phyloP scores from a whole-genome alignment of 768 basidiomycete species.

The Lanmaoa pseudosensibilis region DNA sequence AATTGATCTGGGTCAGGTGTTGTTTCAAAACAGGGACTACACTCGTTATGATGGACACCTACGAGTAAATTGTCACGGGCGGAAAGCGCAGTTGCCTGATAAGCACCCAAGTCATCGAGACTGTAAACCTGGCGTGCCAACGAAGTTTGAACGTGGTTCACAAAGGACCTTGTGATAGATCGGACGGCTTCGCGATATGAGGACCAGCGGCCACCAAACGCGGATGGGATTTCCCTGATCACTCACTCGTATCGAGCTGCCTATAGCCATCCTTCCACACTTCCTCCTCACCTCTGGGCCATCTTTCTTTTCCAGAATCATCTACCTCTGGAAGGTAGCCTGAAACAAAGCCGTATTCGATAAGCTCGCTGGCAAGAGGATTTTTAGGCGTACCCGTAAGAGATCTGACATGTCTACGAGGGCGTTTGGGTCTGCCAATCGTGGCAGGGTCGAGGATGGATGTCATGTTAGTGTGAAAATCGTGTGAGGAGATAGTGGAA shows the following conservation, averaged over 20 bases:
- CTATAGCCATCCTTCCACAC: slow-evolving; percentile 68
- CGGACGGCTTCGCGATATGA: slow-evolving; percentile 46
- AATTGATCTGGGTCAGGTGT: slow-evolving; percentile 57
- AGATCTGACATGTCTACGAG: slow-evolving; percentile 65
- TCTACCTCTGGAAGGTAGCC: slow-evolving; percentile 81
- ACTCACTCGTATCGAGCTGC: slow-evolving; percentile 53
- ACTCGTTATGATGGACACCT: slow-evolving; percentile 20
- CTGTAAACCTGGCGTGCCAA: slow-evolving; percentile 91
- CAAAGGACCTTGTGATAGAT: slow-evolving; percentile 70
- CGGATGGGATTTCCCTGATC: neutral
- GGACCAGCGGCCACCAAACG: slow-evolving; percentile 5
- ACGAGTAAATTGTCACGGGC: slow-evolving; percentile 88
- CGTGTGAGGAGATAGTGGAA: neutral
- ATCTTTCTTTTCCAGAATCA: slow-evolving; percentile 75
- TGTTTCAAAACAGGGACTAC: neutral
- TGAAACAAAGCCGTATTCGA: slow-evolving; percentile 31
- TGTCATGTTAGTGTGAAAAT: slow-evolving; percentile 44
- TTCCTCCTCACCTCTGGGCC: slow-evolving; percentile 79
- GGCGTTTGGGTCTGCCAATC: slow-evolving; percentile 57
- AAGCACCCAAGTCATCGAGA: slow-evolving; percentile 81
- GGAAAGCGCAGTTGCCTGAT: slow-evolving; percentile 88
- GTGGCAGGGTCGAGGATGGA: slow-evolving; percentile 62
- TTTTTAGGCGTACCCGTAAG: slow-evolving; percentile 49
- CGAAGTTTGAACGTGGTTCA: slow-evolving; percentile 84
- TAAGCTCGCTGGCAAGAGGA: neutral